Conservation (phyloP, 441 rosid species). For the Croton laevigatus region DNA sequence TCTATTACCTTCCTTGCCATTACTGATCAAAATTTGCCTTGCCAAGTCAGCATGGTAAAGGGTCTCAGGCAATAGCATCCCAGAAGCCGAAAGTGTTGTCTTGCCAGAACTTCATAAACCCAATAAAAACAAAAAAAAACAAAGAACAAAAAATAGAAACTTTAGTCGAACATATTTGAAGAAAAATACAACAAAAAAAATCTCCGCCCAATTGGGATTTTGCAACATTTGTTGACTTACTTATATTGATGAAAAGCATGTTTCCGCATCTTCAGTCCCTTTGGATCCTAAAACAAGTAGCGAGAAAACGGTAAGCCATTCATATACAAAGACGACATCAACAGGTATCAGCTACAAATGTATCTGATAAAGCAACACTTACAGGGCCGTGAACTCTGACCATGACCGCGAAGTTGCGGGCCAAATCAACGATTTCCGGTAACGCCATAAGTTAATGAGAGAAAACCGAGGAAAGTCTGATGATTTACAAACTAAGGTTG, state of each 20-base stretch:
- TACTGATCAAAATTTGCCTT: slow-evolving; percentile 32
- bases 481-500: background rate
- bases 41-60: slow-evolving; percentile 37
- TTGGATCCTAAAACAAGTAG: slow-evolving; percentile 58
- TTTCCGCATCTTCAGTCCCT: slow-evolving; percentile 83
- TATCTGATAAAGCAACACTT: slow-evolving; percentile 26
- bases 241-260: slow-evolving; percentile 86
- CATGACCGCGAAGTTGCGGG: slow-evolving; percentile 61
- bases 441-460: slow-evolving; percentile 44
- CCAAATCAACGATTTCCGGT: slow-evolving; percentile 46
- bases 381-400: slow-evolving; percentile 86
- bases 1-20: slow-evolving; percentile 26
- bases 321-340: background rate
- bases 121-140: background rate
- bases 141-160: background rate
- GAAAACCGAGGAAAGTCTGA: background rate
- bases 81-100: slow-evolving; percentile 90
- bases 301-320: background rate
- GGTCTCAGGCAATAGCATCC: slow-evolving; percentile 57
- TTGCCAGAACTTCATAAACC: slow-evolving; percentile 59
- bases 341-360: background rate
- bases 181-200: background rate
- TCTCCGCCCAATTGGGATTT: background rate
- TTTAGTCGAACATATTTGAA: background rate
- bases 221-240: slow-evolving; percentile 35